phyloP scores from a whole-genome alignment of 257 asterid species.

The Salvia rosmarinus region DNA sequence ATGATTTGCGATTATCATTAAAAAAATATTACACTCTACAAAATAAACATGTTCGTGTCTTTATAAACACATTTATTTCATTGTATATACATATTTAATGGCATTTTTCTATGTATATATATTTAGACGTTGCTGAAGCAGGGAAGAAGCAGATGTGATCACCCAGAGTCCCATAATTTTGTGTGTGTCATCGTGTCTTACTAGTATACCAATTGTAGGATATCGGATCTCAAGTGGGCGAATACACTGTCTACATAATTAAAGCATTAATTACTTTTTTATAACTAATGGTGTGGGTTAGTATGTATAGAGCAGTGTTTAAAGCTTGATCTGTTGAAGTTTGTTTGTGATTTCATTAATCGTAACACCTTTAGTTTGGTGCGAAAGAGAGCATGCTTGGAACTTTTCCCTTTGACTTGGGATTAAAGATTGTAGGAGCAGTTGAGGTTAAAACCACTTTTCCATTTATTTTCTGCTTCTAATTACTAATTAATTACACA shows the following conservation, averaged over 20 bases:
- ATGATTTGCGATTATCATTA: no score
- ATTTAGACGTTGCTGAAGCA: not conserved
- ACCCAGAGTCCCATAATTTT: no score
- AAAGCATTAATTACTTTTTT: not conserved
- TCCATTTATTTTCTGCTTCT: not conserved
- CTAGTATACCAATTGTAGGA: no score
- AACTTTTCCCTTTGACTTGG: conserved; percentile 49
- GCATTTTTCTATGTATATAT: not conserved
- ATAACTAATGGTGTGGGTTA: not conserved
- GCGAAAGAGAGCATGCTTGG: conserved; percentile 33
- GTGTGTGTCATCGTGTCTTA: no score
- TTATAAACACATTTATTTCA: not conserved
- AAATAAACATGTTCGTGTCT: no score
- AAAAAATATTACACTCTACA: not conserved
- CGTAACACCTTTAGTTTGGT: conserved; percentile 26
- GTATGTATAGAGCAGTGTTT: not conserved
- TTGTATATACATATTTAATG: not conserved
- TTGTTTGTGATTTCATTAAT: not conserved
- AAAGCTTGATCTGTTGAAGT: not conserved
- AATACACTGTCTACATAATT: not conserved
- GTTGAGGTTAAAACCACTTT: not conserved
- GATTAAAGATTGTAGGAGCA: conserved; percentile 32
- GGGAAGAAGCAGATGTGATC: not conserved
- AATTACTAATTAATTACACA: not conserved
- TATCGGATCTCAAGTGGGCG: no score